Percentiles rank a stretch among this genome's conserved stretches.
phyloP scores from a whole-genome alignment of 2,329 filamentous ascomycete species.

The Cladosporium halotolerans region DNA sequence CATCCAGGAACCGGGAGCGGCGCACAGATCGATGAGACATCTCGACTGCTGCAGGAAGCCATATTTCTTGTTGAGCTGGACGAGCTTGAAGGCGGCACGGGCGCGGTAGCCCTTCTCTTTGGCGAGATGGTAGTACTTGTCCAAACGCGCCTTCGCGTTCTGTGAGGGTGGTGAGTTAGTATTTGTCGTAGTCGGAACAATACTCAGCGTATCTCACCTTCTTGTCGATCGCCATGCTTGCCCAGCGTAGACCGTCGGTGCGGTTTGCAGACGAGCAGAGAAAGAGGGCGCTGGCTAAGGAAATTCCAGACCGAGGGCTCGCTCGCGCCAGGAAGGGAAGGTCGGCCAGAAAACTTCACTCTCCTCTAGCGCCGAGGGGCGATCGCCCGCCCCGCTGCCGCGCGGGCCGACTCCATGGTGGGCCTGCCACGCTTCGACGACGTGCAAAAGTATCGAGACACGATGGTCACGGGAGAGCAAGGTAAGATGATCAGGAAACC shows the following conservation, averaged over 20 bases:
- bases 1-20: slow-evolving; percentile 93
- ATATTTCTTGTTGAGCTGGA: slow-evolving; percentile 99
- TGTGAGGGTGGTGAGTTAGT: slow-evolving; percentile 24
- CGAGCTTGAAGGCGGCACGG: slow-evolving; percentile 93
- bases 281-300: neutral
- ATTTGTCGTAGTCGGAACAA: slow-evolving; percentile 20
- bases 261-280: neutral
- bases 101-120: slow-evolving; percentile 98
- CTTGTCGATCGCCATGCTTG: slow-evolving; percentile 87
- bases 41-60: slow-evolving; percentile 95
- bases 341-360: slow-evolving; percentile 4
- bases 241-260: neutral
- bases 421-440: no score
- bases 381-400: neutral
- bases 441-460: no score
- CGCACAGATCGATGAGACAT: slow-evolving; percentile 94
- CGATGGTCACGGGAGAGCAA: no score
- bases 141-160: slow-evolving; percentile 94
- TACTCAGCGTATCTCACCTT: slow-evolving; percentile 49
- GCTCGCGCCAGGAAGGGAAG: neutral
- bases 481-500: no score
- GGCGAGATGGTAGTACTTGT: slow-evolving; percentile 98
- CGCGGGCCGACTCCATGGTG: neutral
- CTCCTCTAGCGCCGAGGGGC: neutral
- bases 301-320: neutral